Evolutionary conservation across 2,329 filamentous ascomycete species (phyloP).

Genomic region (Trichophyton verrucosum): DNA sequence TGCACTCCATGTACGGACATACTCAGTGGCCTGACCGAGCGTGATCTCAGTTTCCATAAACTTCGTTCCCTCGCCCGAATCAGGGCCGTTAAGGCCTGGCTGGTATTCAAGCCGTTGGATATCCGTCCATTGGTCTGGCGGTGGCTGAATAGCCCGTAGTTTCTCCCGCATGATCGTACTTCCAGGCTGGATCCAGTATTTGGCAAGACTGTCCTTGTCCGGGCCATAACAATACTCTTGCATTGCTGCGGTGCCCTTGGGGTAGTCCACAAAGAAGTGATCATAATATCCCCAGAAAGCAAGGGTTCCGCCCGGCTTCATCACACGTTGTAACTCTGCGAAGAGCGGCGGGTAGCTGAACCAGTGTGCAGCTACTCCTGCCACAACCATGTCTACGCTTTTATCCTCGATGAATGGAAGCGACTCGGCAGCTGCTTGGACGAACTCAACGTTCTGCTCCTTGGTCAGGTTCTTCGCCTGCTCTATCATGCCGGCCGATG

Average conservation of each 20-base stretch:
- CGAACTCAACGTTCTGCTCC: conserved; percentile 37
- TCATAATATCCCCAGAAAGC: conserved; percentile 57
- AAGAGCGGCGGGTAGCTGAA: conserved; percentile 48
- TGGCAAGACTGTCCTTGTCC: conserved; percentile 40
- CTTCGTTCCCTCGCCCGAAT: conserved; percentile 29
- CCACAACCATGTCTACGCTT: conserved; percentile 41
- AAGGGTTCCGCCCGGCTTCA: conserved; percentile 45
- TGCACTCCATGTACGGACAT: conserved; percentile 48
- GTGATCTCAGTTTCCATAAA: conserved; percentile 45
- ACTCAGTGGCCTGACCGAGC: conserved; percentile 49
- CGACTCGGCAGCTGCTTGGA: conserved; percentile 42
- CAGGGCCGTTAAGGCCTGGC: conserved; percentile 35
- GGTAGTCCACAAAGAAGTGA: conserved; percentile 45
- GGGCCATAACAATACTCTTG: conserved; percentile 44
- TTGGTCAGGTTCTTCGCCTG: conserved; percentile 19
- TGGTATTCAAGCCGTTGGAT: conserved; percentile 46
- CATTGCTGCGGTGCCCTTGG: conserved; percentile 42
- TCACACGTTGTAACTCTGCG: conserved; percentile 43
- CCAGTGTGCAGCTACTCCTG: conserved; percentile 53
- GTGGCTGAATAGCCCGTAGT: conserved; percentile 42
- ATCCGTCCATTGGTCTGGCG: conserved; percentile 40
- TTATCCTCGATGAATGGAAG: conserved; percentile 39
- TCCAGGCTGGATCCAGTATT: conserved; percentile 49
- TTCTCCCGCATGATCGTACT: conserved; percentile 43
- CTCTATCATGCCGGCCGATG: conserved; percentile 17